These are phyloP conservation scores for Eutrema salsugineum DNA, from an alignment of 441 rosid species.

Conservation along the genomic window DNA sequence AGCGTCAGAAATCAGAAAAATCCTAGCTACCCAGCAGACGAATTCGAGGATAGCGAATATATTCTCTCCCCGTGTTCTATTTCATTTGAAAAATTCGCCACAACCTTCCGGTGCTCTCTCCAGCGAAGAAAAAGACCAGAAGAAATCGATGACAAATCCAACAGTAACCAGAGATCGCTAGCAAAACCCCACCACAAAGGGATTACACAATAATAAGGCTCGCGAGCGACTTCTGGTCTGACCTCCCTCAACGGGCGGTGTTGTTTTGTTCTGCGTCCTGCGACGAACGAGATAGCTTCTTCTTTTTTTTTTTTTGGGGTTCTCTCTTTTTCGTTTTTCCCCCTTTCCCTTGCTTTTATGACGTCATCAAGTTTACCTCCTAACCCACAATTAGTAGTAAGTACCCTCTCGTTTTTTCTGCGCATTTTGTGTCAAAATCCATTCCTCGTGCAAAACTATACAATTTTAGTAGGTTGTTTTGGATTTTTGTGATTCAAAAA, in stretches of 20 bases:
- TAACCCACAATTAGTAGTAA: constrained; percentile 1
- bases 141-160: constrained; percentile 1
- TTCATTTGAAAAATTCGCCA: constrained; percentile 9
- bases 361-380: constrained; percentile 12
- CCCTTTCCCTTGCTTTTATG: background rate
- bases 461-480: background rate
- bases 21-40: constrained; percentile 35
- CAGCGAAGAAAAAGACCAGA: background rate
- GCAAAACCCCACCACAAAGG: background rate
- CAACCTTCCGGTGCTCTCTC: background rate
- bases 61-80: constrained; percentile 26
- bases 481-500: background rate
- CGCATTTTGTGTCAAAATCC: constrained; percentile 4
- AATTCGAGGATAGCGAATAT: constrained; percentile 38
- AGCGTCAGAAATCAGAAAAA: constrained; percentile 24
- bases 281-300: background rate
- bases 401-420: background rate
- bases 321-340: background rate
- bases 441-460: constrained; percentile 1
- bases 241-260: background rate
- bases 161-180: constrained; percentile 22
- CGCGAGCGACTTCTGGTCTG: constrained; percentile 22
- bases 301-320: background rate
- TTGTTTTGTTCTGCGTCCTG: background rate
- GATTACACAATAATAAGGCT: background rate